phyloP scores from a whole-genome alignment of 2,329 filamentous ascomycete genomes.

The Cryphonectria radicalis region DNA sequence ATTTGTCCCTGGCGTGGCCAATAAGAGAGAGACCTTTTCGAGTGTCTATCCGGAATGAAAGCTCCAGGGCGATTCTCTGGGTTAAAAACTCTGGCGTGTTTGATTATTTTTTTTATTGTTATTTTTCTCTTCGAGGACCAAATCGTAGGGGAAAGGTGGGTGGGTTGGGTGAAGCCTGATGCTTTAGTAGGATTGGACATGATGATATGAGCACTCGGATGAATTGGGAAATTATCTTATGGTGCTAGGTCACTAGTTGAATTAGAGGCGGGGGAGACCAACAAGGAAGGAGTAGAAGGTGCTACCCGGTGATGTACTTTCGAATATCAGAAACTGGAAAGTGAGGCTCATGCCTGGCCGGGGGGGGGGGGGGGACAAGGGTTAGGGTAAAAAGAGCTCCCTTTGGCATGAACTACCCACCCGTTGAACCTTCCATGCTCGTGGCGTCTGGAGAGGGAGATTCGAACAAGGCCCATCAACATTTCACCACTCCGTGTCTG shows the following conservation, averaged over 20 bases:
- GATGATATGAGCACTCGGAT: neutral
- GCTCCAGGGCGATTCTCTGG: neutral
- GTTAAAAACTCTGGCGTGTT: neutral
- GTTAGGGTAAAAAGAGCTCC: neutral
- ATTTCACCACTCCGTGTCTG: neutral
- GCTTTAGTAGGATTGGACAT: neutral
- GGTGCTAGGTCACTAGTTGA: neutral
- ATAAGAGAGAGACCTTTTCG: neutral
- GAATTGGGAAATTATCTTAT: neutral
- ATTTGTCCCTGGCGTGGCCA: neutral
- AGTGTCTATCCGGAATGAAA: neutral
- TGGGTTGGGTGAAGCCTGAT: neutral
- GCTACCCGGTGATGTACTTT: neutral
- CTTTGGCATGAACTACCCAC: no score
- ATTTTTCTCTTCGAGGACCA: neutral
- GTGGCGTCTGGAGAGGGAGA: conserved; percentile 2
- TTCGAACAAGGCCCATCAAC: neutral
- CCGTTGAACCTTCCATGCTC: neutral
- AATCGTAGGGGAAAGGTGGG: neutral
- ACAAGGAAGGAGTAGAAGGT: neutral
- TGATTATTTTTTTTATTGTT: no score
- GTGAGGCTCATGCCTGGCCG: neutral
- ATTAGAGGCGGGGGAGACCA: neutral
- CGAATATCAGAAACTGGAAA: neutral
- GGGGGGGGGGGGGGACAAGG: neutral